A percentile compares a stretch with the other conserved stretches of the same genome.
phyloP scores from a whole-genome alignment of 2,329 filamentous ascomycete genomes.

The Nemania sp. region DNA sequence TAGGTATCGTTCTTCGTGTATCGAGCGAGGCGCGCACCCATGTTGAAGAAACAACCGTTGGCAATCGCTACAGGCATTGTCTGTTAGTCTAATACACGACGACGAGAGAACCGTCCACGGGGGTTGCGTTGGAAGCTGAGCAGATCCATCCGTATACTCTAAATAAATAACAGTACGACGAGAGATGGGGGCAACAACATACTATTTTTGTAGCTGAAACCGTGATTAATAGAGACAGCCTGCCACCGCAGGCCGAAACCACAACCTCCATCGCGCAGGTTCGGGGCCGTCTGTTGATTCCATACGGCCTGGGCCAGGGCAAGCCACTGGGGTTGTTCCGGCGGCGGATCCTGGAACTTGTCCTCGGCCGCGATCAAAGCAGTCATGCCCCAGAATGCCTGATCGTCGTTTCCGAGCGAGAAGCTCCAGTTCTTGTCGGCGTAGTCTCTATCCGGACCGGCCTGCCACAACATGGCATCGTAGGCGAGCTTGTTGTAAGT shows the following conservation, averaged over 20 bases:
- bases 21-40: constrained; percentile 62
- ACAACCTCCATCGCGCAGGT: constrained; percentile 63
- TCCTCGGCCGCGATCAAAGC: constrained; percentile 65
- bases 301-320: constrained; percentile 67
- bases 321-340: constrained; percentile 61
- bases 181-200: constrained; percentile 20
- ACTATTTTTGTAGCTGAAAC: constrained; percentile 53
- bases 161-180: not conserved
- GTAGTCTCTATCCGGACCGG: constrained; percentile 50
- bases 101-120: not conserved
- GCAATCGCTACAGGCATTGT: constrained; percentile 43
- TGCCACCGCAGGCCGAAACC: constrained; percentile 70
- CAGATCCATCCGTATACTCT: not conserved
- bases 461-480: constrained; percentile 50
- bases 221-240: constrained; percentile 63
- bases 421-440: constrained; percentile 50
- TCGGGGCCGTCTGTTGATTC: constrained; percentile 58
- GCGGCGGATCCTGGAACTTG: constrained; percentile 59
- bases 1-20: constrained; percentile 69
- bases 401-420: constrained; percentile 57
- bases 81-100: constrained; percentile 7
- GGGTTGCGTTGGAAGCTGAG: not conserved
- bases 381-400: constrained; percentile 68
- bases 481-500: constrained; percentile 54
- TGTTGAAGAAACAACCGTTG: constrained; percentile 54